These are phyloP conservation scores for Ogataea ramenticola DNA, from an alignment of 805 yeast genomes.

Conservation along the genomic window DNA sequence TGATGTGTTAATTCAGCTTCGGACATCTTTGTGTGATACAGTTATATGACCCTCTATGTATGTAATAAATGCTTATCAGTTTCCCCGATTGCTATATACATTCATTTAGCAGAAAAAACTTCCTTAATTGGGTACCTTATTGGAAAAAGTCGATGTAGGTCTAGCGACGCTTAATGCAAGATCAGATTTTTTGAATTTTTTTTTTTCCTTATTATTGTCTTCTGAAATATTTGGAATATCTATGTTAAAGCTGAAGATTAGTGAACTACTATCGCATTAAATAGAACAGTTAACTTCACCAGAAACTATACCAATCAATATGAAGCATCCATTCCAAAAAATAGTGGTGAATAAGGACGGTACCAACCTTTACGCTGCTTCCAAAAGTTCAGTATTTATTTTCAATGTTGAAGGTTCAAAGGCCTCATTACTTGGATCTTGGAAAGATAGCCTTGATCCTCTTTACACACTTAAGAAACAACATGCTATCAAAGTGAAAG, in stretches of 20 bases:
- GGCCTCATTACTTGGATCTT: conserved; percentile 38
- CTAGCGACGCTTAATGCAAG: background rate
- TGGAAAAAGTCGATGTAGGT: background rate
- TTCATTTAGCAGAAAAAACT: too few relatives aligned
- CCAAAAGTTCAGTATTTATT: conserved; percentile 52
- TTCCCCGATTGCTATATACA: too few relatives aligned
- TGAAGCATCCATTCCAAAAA: conserved; percentile 65
- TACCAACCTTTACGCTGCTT: conserved; percentile 43
- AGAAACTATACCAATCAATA: background rate
- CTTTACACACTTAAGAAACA: conserved; percentile 38
- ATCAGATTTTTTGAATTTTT: background rate
- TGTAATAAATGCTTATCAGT: too few relatives aligned
- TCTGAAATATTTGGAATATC: too few relatives aligned
- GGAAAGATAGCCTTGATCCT: conserved; percentile 56
- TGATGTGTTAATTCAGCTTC: conserved; percentile 43
- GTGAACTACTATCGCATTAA: too few relatives aligned
- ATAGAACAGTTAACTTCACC: too few relatives aligned
- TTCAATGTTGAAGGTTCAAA: conserved; percentile 26
- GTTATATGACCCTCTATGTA: too few relatives aligned
- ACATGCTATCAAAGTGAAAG: conserved; percentile 33
- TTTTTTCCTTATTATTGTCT: background rate
- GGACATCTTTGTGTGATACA: too few relatives aligned
- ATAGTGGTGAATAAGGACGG: conserved; percentile 39
- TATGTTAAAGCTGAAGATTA: too few relatives aligned
- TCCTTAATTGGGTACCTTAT: too few relatives aligned